Evolutionary conservation across 140 eudicot genomes (phyloP), one percentile per base, ranked within the genome.

Genomic region (Erigeron philadelphicus): DNA sequence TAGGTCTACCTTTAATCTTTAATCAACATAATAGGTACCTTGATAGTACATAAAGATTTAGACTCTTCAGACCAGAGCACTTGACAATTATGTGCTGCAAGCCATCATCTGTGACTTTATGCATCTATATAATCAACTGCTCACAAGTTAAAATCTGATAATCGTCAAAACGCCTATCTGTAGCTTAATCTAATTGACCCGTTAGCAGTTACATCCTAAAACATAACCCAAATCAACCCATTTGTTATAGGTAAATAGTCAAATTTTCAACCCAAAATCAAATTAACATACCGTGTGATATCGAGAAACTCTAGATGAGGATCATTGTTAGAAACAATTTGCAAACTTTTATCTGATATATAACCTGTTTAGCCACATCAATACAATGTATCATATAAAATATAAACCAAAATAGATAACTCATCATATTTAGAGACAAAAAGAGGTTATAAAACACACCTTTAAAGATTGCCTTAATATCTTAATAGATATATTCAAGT

Each of bases 31-130:
- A 74, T 2, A 47, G 55, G 13, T 86, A 92, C 98, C 96, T 79
- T 58, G 98, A 88, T 76, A 88, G 87, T 41, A 96, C 96, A 61
- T 92, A 92, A 41, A 92, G 92, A 74, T 92, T 92, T 67, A 88
- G 74, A 75, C 87, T 81, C 52, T 50, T 78, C 47, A 92, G 96
- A 45, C 81, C 80, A 74, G 95, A 84, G 78, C 96, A 86, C 10
- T 84, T 81, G 81, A 75, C 52, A 73, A 92, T 60, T 78, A 92
- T 80, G 55, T 75, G 81, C 64, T 82, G 83, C 82, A 92, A 78
- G 57, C 98, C 96, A 49, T 25, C 57, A 41, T 88, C 98, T 40
- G 92, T 88, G 44, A 88, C 84, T 89, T 92, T 83, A 88, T 67
- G 78, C 98, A 92, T 88, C 96, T 92, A 76, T 9, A 73, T 70